Evolutionary conservation across 1,284 basidiomycete species (phyloP).

Genomic region (Naganishia sp.): DNA sequence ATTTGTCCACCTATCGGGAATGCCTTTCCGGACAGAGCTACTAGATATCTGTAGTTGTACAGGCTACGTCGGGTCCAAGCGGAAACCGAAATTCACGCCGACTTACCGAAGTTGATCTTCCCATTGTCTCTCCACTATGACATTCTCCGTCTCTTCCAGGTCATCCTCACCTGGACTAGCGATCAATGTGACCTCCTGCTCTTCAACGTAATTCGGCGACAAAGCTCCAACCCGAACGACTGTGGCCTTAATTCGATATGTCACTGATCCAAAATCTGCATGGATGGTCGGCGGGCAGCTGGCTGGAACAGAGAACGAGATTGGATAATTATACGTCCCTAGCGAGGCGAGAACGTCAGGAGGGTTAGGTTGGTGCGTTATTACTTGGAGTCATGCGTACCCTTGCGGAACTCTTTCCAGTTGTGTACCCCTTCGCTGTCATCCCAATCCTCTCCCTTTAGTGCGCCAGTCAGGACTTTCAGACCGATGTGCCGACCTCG

Average conservation of each 20-base stretch:
- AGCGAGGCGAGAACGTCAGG: conserved; percentile 4
- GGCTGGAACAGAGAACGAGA: conserved; percentile 82
- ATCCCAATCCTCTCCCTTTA: conserved; percentile 58
- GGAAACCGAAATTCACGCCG: neutral
- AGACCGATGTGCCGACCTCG: conserved; percentile 51
- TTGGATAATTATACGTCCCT: conserved; percentile 94
- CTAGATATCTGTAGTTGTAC: conserved; percentile 54
- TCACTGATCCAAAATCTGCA: conserved; percentile 75
- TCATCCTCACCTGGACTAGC: conserved; percentile 76
- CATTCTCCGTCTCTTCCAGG: conserved; percentile 73
- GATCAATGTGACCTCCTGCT: conserved; percentile 75
- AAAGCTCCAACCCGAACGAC: conserved; percentile 83
- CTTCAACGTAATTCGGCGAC: conserved; percentile 69
- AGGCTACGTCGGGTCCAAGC: neutral
- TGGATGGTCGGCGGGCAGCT: conserved; percentile 77
- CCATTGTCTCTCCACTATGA: conserved; percentile 89
- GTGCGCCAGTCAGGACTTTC: conserved; percentile 51
- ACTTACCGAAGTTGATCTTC: conserved; percentile 82
- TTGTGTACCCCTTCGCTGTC: conserved; percentile 57
- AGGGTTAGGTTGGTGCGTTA: neutral
- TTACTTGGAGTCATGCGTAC: conserved; percentile 54
- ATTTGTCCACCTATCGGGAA: conserved; percentile 82
- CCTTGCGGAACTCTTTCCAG: conserved; percentile 90
- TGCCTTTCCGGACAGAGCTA: conserved; percentile 75
- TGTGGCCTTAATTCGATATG: conserved; percentile 77